phyloP scores from a whole-genome alignment of 108 stramenopile genomes.

The Nannochloropsis salina region DNA sequence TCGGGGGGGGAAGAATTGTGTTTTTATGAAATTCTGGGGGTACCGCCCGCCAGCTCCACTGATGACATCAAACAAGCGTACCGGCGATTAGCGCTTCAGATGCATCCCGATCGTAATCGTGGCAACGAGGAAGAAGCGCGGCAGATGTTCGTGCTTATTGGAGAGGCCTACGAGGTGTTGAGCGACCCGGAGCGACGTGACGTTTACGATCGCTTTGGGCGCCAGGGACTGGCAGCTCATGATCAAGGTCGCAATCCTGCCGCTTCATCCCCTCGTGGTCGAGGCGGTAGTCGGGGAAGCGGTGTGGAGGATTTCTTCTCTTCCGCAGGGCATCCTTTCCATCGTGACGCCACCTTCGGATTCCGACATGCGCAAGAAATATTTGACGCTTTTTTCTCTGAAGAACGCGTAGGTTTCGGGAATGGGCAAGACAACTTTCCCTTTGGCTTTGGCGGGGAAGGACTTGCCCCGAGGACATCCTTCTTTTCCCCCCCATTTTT shows the following conservation, averaged over 20 bases:
- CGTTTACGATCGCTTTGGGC: constrained; percentile 78
- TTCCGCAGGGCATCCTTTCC: neutral
- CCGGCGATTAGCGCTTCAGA: neutral
- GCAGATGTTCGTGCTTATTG: constrained; percentile 6
- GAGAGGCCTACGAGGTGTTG: constrained; percentile 71
- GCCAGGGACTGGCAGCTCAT: constrained; percentile 66
- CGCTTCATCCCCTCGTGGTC: neutral
- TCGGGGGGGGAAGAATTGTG: neutral
- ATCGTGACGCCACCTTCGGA: constrained; percentile 6
- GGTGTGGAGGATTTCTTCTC: neutral
- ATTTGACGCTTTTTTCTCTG: neutral
- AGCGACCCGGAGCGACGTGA: constrained; percentile 75
- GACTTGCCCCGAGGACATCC: neutral
- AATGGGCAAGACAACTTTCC: neutral
- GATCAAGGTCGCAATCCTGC: constrained; percentile 55
- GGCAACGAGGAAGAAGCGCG: neutral
- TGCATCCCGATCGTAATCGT: neutral
- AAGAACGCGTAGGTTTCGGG: neutral
- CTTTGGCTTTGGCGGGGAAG: neutral
- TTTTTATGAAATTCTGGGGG: neutral
- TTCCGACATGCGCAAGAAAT: neutral
- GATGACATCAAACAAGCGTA: constrained; percentile 6
- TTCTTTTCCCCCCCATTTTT: neutral
- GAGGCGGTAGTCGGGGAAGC: neutral
- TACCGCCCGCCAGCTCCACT: neutral